Base-by-base conservation (phyloP, 2,329 filamentous ascomycete genomes). In the Penicillium decumbens region DNA sequence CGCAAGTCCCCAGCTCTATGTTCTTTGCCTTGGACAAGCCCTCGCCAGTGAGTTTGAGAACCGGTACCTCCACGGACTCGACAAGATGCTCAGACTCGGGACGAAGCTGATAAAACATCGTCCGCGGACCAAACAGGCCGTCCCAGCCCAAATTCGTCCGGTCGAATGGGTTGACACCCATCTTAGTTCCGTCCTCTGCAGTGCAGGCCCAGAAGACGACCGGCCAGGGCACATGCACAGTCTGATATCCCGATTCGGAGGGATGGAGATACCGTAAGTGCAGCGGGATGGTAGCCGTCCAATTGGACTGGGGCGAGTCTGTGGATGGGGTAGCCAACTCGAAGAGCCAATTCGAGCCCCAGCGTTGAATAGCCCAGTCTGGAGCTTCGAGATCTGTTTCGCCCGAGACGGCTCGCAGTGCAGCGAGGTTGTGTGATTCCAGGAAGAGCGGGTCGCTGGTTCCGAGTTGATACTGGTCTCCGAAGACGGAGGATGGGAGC, bases 371-470 rank as follows among this genome's bases (percentile, higher is more conserved):
- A 1, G 84, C 82, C 75, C 95, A 97, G 60, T 86, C 85, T 1
- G 92, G 92, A 0, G 89, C 90, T 73, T 97, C 92, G 45, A 97
- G 83, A 59, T 97, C 91, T 6, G 91, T 87, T 18, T 89, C 88
- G 10, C 87, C 80, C 24, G 83, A 83, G 12, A 89, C 79, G 55
- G 85, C 82, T 39, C 79, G 83, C 35, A 95, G 73, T 1, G 80
- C 75, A 2, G 78, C 76, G 18, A 96, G 78, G 63, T 95, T 89
- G 62, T 95, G 89, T 0, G 89, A 91, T 3, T 81, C 70, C 27
- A 95, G 78, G 71, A 95, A 93, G 4, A 95, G 77, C 0, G 80
- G 71, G 49, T 75, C 72, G 3, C 64, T 65, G 8, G 72, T 75
- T 15, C 69, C 72, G 52, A 96, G 80, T 69, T 95, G 89, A 71